These are phyloP conservation scores for Populus deltoides DNA, from an alignment of 345 rosid species.

Conservation along the genomic window DNA sequence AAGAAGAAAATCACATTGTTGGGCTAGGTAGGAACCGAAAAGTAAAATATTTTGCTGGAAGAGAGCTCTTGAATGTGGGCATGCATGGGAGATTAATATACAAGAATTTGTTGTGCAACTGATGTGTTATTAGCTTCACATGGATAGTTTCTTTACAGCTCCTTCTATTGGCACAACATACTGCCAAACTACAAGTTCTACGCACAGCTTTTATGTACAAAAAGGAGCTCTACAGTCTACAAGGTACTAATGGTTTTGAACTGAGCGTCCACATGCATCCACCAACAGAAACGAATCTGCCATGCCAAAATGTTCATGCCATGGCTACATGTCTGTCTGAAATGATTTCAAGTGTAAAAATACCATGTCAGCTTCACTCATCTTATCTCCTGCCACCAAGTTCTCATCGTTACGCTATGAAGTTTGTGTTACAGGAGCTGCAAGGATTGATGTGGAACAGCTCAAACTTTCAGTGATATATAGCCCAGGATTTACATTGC, in stretches of 20 bases:
- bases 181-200: neutral
- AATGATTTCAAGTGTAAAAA: neutral
- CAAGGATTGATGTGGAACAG: neutral
- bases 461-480: slow-evolving; percentile 1
- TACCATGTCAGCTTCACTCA: neutral
- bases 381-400: neutral
- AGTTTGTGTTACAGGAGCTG: neutral
- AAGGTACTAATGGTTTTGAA: neutral
- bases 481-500: slow-evolving; percentile 10
- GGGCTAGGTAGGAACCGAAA: too few relatives aligned
- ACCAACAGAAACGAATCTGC: neutral
- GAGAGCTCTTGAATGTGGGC: neutral
- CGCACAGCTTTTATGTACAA: neutral
- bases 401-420: neutral
- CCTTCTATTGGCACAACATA: neutral
- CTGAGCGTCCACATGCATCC: neutral
- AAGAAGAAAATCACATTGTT: neutral
- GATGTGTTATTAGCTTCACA: neutral
- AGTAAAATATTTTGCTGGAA: too few relatives aligned
- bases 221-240: neutral
- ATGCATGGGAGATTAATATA: neutral
- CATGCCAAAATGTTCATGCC: neutral
- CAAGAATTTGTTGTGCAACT: neutral
- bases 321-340: neutral
- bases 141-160: neutral